Percentiles rank a stretch among this genome's conserved stretches.
phyloP scores from a whole-genome alignment of 345 rosid species.

The Pistacia vera region DNA sequence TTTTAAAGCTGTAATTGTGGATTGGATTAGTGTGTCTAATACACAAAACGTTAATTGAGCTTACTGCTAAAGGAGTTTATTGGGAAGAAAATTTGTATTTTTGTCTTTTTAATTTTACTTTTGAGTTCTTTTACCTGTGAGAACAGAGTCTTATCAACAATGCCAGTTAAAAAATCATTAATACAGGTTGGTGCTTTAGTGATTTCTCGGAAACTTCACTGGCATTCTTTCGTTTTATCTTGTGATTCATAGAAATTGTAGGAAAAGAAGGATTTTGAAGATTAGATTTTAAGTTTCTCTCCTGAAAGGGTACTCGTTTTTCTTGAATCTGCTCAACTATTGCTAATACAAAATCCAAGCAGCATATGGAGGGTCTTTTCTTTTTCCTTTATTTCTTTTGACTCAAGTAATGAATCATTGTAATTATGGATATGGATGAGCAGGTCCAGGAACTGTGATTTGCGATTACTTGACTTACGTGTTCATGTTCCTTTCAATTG shows the following conservation, averaged over 20 bases:
- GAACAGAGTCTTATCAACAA: not conserved
- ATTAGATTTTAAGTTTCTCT: not conserved
- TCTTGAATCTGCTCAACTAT: not conserved
- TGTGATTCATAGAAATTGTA: conserved; percentile 1
- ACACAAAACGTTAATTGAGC: not conserved
- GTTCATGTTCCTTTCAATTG: conserved; percentile 91
- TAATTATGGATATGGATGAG: conserved; percentile 24
- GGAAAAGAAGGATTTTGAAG: not conserved
- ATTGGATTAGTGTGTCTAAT: not conserved
- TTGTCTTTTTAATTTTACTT: not conserved
- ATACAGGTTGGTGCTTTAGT: not conserved
- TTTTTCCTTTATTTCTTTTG: not conserved
- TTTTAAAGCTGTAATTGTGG: not conserved
- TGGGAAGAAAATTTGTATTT: not conserved
- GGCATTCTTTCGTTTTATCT: not conserved
- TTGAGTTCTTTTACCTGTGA: not conserved
- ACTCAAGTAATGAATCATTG: not conserved
- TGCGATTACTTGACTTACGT: conserved; percentile 71
- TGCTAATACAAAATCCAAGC: not conserved
- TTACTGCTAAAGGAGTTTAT: not conserved
- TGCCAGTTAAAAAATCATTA: not conserved
- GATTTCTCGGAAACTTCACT: not conserved
- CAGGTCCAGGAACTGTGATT: conserved; percentile 95
- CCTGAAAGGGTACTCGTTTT: not conserved
- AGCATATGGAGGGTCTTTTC: not conserved